These are phyloP conservation scores for Pilobolus umbonatus DNA, from an alignment of 192 early-diverging fungal species.

Conservation along the genomic window DNA sequence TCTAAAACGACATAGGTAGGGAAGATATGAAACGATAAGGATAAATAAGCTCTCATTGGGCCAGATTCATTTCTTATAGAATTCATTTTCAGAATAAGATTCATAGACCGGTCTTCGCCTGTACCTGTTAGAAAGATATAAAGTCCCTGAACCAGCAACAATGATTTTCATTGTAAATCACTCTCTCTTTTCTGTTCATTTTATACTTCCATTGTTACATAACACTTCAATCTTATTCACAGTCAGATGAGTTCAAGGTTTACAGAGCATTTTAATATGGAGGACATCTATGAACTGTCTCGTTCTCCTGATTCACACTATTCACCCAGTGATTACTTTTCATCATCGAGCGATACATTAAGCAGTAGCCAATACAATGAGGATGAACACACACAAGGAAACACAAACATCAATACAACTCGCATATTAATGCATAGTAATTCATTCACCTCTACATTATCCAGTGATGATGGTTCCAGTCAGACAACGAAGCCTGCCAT, in stretches of 20 bases:
- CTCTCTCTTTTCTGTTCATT: background rate
- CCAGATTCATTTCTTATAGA: background rate
- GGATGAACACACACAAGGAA: no score
- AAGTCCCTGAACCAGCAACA: background rate
- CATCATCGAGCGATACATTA: slow-evolving; percentile 9
- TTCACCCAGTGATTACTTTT: background rate
- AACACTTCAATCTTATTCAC: background rate
- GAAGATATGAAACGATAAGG: no score
- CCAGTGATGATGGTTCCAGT: background rate
- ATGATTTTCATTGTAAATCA: no score
- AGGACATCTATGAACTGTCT: no score
- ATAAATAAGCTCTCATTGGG: no score
- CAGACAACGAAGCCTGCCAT: background rate
- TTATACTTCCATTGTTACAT: background rate
- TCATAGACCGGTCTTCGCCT: background rate
- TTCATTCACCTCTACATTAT: background rate
- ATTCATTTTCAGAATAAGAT: background rate
- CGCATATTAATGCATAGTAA: background rate
- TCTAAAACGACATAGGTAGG: no score
- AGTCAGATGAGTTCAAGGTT: slow-evolving; percentile 9
- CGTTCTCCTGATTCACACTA: no score
- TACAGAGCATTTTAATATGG: slow-evolving; percentile 8
- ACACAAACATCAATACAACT: no score
- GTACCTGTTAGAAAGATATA: background rate
- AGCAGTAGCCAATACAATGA: background rate